Base-by-base conservation (phyloP, 768 basidiomycete species). In the Termitomyces sp. region DNA sequence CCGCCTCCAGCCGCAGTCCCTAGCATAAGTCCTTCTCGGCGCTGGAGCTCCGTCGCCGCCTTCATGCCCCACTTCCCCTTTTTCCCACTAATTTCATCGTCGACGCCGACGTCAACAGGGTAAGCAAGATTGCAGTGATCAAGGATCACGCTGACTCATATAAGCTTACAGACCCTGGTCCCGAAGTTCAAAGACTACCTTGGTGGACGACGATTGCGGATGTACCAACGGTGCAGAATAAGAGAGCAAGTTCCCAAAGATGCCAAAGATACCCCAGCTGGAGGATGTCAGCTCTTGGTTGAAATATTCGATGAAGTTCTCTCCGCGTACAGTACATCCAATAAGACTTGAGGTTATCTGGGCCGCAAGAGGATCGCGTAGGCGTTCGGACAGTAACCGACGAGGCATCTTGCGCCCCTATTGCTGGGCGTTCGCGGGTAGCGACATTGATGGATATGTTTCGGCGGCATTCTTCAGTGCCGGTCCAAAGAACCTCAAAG, bases 11-110 rank as follows among this genome's bases (percentile, higher is more conserved):
- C 48, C 38, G 23, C 37, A 15, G 15, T 15, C 11, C 12, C 56
- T 10, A 47, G 53, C 26, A 10, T 53, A 12, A 58, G 53, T 23
- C n/a, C 47, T 1, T 43, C 52, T 19, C 65, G 77, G 50, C 64
- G 77, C 19, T 78, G 78, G 78, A 78, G 76, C 15, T 72, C 76
- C 15, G 74, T 77, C 0, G 68, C 71, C 4, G 67, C 77, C 12
- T 62, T 75, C 35, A 73, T 76, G 65, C 72, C 75, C 4, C 68
- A 73, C 21, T 73, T 75, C 62, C 65, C 72, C 28, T 64, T 68
- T 8, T 73, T 73, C 63, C 62, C 63, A 23, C 62, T 65, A 17
- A 44, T 60, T 7, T 57, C 51, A 2, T 57, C 54, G 2, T 48
- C 53, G 17, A 14, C 65, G 23, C 23, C 23, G 23, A 23, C 23